Conservation (phyloP, 164 flowering plant genomes). For the Umbilicus rupestris region DNA sequence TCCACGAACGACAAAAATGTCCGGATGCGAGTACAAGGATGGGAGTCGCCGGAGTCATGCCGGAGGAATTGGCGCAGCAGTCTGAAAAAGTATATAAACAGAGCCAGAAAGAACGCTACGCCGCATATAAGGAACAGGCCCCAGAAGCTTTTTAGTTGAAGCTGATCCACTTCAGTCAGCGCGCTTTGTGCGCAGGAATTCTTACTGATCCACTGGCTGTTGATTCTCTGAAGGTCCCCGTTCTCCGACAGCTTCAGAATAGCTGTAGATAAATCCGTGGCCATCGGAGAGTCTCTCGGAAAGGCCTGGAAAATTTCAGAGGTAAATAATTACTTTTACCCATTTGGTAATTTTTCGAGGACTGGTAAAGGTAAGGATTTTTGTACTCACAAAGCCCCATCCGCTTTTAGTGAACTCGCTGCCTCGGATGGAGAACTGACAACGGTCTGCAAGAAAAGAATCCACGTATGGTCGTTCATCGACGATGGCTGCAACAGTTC, state of each 20-base stretch:
- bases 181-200: slow-evolving; percentile 25
- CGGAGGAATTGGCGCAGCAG: slow-evolving; percentile 29
- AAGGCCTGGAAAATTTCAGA: slow-evolving; percentile 45
- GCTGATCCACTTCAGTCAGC: slow-evolving; percentile 35
- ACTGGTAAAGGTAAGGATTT: background rate
- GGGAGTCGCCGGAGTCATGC: slow-evolving; percentile 18
- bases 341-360: background rate
- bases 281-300: slow-evolving; percentile 72
- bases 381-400: slow-evolving; percentile 67
- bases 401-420: slow-evolving; percentile 57
- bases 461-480: slow-evolving; percentile 57
- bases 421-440: slow-evolving; percentile 40
- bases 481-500: slow-evolving; percentile 48
- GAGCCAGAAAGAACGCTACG: slow-evolving; percentile 50
- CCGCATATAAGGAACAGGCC: slow-evolving; percentile 73
- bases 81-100: slow-evolving; percentile 30
- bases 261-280: slow-evolving; percentile 77
- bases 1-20: slow-evolving; percentile 52
- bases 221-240: slow-evolving; percentile 72
- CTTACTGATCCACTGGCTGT: slow-evolving; percentile 53
- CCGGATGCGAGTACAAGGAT: slow-evolving; percentile 27
- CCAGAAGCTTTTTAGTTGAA: slow-evolving; percentile 59
- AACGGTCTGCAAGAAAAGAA: slow-evolving; percentile 39
- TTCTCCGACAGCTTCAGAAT: slow-evolving; percentile 64
- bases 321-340: background rate